phyloP scores from a whole-genome alignment of 73 alveolate genomes.

The Symbiodinium natans region DNA sequence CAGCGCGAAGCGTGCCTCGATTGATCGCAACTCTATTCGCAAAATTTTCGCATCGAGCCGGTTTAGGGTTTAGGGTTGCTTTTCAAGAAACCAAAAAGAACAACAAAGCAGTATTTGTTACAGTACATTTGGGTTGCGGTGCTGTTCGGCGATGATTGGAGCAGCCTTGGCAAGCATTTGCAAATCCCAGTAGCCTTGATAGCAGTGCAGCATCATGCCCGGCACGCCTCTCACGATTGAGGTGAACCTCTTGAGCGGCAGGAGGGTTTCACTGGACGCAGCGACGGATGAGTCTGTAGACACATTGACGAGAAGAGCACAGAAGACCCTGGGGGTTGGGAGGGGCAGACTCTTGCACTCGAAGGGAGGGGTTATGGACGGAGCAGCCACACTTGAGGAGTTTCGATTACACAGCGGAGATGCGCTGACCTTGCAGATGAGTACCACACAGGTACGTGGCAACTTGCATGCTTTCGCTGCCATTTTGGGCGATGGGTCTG shows the following conservation, averaged over 20 bases:
- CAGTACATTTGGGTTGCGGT: too few relatives aligned
- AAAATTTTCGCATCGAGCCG: too few relatives aligned
- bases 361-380: neutral
- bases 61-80: neutral
- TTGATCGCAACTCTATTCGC: too few relatives aligned
- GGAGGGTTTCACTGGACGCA: neutral
- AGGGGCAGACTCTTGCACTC: neutral
- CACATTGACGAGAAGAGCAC: neutral
- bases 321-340: neutral
- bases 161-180: too few relatives aligned
- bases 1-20: too few relatives aligned
- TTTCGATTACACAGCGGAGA: neutral
- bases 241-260: neutral
- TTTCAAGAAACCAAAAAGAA: too few relatives aligned
- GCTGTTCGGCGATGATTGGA: too few relatives aligned
- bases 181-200: too few relatives aligned
- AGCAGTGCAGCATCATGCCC: too few relatives aligned
- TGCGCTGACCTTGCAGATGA: neutral
- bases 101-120: too few relatives aligned
- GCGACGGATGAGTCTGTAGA: neutral
- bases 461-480: neutral
- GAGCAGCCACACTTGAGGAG: neutral
- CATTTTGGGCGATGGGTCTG: neutral
- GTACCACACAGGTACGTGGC: neutral
- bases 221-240: neutral